These are phyloP conservation scores for Fusarium nelsonii DNA, from an alignment of 2,329 filamentous ascomycete species.

Conservation along the genomic window DNA sequence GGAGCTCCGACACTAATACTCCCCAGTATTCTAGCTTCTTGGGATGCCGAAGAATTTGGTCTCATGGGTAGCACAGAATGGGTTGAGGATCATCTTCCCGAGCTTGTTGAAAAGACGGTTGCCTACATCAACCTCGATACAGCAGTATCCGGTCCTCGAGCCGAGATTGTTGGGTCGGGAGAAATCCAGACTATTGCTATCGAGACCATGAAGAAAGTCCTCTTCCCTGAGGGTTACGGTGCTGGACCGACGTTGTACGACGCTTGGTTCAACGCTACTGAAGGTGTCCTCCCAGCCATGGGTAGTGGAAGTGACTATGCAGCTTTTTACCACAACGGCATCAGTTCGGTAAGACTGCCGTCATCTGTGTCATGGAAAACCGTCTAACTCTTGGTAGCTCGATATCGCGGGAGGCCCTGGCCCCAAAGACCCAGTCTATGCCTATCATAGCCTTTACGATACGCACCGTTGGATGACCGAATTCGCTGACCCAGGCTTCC, in stretches of 20 bases:
- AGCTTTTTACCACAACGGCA: conserved; percentile 36
- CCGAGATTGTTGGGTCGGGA: conserved; percentile 47
- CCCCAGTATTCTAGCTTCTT: conserved; percentile 16
- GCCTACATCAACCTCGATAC: conserved; percentile 65
- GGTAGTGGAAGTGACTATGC: conserved; percentile 35
- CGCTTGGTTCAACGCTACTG: conserved; percentile 35
- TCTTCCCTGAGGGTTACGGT: conserved; percentile 31
- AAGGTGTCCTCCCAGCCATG: conserved; percentile 33
- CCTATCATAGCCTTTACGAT: conserved; percentile 37
- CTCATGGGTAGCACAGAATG: conserved; percentile 36
- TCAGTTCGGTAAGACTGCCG: conserved; percentile 1
- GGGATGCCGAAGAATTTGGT: conserved; percentile 37
- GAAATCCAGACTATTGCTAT: conserved; percentile 42
- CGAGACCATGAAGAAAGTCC: conserved; percentile 41
- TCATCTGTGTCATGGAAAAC: rapidly evolving
- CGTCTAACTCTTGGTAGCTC: neutral
- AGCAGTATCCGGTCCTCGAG: conserved; percentile 59
- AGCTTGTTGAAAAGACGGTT: conserved; percentile 24
- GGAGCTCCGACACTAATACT: neutral
- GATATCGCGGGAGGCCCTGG: conserved; percentile 36
- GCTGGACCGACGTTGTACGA: conserved; percentile 37
- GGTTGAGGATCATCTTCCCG: conserved; percentile 31
- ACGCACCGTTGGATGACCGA: conserved; percentile 64
- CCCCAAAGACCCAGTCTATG: conserved; percentile 28
- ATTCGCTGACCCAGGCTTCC: conserved; percentile 64